A percentile compares a stretch with the other conserved stretches of the same genome.
phyloP scores from a whole-genome alignment of 306 rosid genomes.

The Trichosanthes truncata region DNA sequence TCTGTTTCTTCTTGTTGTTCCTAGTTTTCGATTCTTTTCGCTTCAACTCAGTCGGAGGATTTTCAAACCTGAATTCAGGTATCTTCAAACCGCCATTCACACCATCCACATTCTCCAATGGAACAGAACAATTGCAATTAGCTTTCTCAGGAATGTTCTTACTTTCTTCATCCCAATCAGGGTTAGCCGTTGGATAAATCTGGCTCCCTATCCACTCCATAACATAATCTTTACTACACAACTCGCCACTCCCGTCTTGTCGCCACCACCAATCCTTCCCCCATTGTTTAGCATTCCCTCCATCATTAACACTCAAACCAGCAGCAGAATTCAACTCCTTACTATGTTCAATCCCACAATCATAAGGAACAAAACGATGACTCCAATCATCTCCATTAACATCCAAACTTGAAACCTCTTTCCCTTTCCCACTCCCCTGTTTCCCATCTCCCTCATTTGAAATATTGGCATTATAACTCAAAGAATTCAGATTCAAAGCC shows the following conservation, averaged over 20 bases:
- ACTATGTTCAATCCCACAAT: constrained; percentile 63
- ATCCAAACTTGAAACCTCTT: constrained; percentile 54
- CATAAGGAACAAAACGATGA: constrained; percentile 60
- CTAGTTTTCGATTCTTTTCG: constrained; percentile 35
- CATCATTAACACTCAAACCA: constrained; percentile 39
- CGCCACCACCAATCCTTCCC: constrained; percentile 99
- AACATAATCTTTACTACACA: constrained; percentile 85
- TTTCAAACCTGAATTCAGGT: constrained; percentile 24
- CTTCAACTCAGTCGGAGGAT: constrained; percentile 24
- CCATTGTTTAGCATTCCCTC: constrained; percentile 56
- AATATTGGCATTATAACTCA: constrained; percentile 51
- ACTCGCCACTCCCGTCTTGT: constrained; percentile 76
- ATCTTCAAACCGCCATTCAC: constrained; percentile 32
- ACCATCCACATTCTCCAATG: constrained; percentile 36
- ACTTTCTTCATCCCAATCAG: constrained; percentile 76
- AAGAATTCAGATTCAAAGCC: constrained; percentile 57
- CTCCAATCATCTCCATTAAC: constrained; percentile 61
- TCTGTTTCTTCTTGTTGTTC: constrained; percentile 53
- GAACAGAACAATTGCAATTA: constrained; percentile 31
- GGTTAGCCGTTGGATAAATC: constrained; percentile 64
- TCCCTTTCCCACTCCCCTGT: constrained; percentile 45
- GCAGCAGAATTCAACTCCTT: constrained; percentile 51
- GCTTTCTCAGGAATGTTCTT: constrained; percentile 39
- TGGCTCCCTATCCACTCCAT: constrained; percentile 98
- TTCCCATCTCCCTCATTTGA: constrained; percentile 49